Evolutionary conservation across 768 basidiomycete species (phyloP).

Genomic region (Tricholoma sp.): DNA sequence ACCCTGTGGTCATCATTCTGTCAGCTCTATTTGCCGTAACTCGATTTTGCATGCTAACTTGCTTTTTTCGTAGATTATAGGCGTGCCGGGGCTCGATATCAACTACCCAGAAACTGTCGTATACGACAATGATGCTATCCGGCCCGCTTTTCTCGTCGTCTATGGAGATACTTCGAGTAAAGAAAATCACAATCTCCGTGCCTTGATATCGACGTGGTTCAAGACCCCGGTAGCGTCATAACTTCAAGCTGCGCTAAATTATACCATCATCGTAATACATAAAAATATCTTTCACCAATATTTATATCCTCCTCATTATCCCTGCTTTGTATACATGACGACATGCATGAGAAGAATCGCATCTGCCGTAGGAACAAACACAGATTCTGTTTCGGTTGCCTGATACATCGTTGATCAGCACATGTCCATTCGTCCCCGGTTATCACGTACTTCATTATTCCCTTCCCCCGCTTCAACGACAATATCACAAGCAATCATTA

Average conservation of each 20-base stretch:
- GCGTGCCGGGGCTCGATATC: slow-evolving; percentile 57
- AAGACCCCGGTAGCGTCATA: slow-evolving; percentile 43
- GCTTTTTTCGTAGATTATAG: slow-evolving; percentile 39
- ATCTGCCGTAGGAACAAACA: slow-evolving; percentile 50
- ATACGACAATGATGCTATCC: slow-evolving; percentile 61
- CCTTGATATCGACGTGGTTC: slow-evolving; percentile 36
- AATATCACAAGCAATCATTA: slow-evolving; percentile 58
- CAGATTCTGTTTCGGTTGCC: slow-evolving; percentile 42
- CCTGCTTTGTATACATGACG: not conserved
- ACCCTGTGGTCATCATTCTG: slow-evolving; percentile 60
- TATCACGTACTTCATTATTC: slow-evolving; percentile 8
- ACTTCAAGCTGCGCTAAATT: slow-evolving; percentile 13
- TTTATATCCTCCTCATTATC: not conserved
- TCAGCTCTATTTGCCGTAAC: slow-evolving; percentile 14
- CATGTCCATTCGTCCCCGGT: slow-evolving; percentile 4
- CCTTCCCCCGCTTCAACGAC: slow-evolving; percentile 32
- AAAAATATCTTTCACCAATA: not conserved
- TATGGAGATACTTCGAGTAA: slow-evolving; percentile 38
- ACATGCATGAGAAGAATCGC: slow-evolving; percentile 30
- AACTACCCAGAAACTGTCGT: slow-evolving; percentile 71
- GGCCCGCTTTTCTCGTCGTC: slow-evolving; percentile 62
- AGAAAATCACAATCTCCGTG: slow-evolving; percentile 24
- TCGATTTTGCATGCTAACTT: not conserved
- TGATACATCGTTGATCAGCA: slow-evolving; percentile 16
- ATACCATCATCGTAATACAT: not conserved